These are phyloP conservation scores for Didymellaceae sp. DNA, from an alignment of 2,329 filamentous ascomycete species.

Conservation along the genomic window DNA sequence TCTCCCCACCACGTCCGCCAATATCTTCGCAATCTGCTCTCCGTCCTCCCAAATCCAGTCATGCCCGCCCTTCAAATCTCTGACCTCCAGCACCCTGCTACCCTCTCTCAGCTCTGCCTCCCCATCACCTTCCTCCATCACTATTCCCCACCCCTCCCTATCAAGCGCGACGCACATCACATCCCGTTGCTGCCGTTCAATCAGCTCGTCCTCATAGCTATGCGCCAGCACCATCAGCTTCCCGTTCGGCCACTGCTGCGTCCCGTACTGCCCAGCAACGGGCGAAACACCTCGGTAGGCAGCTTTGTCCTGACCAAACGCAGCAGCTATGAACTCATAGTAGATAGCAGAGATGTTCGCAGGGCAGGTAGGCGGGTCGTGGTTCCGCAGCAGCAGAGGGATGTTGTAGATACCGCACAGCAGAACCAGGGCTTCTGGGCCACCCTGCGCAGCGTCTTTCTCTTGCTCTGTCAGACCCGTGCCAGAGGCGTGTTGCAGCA, in stretches of 20 bases:
- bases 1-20: conserved; percentile 37
- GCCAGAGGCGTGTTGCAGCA: conserved; percentile 59
- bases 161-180: conserved; percentile 60
- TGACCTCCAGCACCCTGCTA: conserved; percentile 44
- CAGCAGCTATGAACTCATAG: conserved; percentile 61
- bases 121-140: conserved; percentile 37
- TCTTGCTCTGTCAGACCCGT: conserved; percentile 20
- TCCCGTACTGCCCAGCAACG: conserved; percentile 51
- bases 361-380: conserved; percentile 43
- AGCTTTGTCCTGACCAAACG: conserved; percentile 61
- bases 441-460: not conserved
- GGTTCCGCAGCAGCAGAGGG: conserved; percentile 57
- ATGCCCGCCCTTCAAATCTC: conserved; percentile 65
- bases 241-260: conserved; percentile 49
- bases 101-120: conserved; percentile 34
- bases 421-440: conserved; percentile 60
- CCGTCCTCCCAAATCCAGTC: conserved; percentile 70
- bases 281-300: conserved; percentile 58
- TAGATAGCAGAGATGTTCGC: conserved; percentile 58
- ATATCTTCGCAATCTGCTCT: conserved; percentile 58
- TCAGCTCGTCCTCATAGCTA: conserved; percentile 57
- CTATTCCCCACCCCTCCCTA: conserved; percentile 49
- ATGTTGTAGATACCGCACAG: conserved; percentile 73
- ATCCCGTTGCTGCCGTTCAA: conserved; percentile 64
- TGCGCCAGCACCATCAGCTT: conserved; percentile 53